These are phyloP conservation scores for Calcarisporium arbuscula DNA, from an alignment of 2,329 filamentous ascomycete genomes.

Conservation along the genomic window DNA sequence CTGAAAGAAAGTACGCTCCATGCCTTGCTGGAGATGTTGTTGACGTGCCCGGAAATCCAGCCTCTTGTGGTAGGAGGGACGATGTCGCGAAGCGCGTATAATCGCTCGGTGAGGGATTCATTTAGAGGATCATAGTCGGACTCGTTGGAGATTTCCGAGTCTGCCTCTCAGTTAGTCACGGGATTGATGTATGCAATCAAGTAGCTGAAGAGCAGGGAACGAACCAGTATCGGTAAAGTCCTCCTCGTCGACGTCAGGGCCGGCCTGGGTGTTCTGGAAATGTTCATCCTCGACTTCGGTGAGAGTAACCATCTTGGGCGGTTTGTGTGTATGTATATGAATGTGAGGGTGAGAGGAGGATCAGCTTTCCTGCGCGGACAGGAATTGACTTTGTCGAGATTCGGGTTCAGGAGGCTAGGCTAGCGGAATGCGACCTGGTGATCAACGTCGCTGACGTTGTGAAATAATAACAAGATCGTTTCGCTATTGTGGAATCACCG, in stretches of 20 bases:
- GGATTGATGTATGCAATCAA: constrained; percentile 1
- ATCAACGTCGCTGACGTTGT: too few species aligned
- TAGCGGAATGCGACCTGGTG: too few species aligned
- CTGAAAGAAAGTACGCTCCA: constrained; percentile 60
- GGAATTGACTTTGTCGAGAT: too few species aligned
- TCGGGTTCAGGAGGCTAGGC: too few species aligned
- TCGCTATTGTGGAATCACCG: too few species aligned
- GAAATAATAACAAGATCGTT: too few species aligned
- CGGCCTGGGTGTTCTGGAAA: constrained; percentile 66
- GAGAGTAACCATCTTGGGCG: constrained; percentile 80
- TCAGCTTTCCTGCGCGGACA: too few species aligned
- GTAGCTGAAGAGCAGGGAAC: constrained; percentile 17
- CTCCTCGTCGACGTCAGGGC: constrained; percentile 76
- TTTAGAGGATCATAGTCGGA: constrained; percentile 58
- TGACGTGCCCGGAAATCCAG: constrained; percentile 56
- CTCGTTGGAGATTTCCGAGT: constrained; percentile 80
- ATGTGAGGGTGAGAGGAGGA: too few species aligned
- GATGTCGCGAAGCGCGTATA: constrained; percentile 69
- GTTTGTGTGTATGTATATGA: constrained; percentile 12
- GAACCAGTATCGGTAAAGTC: constrained; percentile 92
- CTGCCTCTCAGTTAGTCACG: constrained; percentile 31
- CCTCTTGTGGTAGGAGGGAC: constrained; percentile 66
- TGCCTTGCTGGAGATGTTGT: constrained; percentile 42
- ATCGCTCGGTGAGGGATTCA: constrained; percentile 60
- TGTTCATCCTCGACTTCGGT: constrained; percentile 96